Evolutionary conservation across 495 filamentous ascomycete genomes (phyloP), one percentile per base, ranked within the genome.

Genomic region (Delitschia confertaspora): DNA sequence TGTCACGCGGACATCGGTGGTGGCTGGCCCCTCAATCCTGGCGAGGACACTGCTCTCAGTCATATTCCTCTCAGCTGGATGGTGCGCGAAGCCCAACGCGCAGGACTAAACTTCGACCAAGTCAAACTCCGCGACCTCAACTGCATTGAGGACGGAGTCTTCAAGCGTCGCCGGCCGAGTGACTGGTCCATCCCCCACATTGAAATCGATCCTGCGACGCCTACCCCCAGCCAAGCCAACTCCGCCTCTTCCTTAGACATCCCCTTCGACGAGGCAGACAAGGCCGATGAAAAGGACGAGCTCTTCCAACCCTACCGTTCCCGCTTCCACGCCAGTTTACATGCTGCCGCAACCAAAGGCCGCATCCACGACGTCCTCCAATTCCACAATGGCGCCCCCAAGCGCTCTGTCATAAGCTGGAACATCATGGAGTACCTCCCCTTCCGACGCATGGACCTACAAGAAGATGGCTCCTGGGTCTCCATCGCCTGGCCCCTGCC

Each of bases 1-100:
- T 77, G 79, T 24, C 86, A 93, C 54, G 85, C 75, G 55, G 86
- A 93, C 49, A 78, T 93, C 21, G 86, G 86, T 11, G 86, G 87
- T 17, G 86, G 86, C 1, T 93, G 86, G 86, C 76, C 78, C 40
- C 62, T 81, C 3, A 48, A 65, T 0, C 55, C 63, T 0, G 77
- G 69, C 0, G 73, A 79, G 57, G 66, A 70, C 32, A 68, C 66
- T 53, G 62, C 81, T 2, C 69, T 87, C 9, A 83, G 78, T 43
- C 83, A 93, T 55, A 71, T 78, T 6, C 84, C 86, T 2, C 66
- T 91, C 2, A 74, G 83, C 3, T 93, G 85, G 77, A 93, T 93
- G 82, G 76, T 89, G 2, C 71, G 80, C 38, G 85, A 89, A 62
- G 83, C 84, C 3, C 74, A 79, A 40, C 73, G 68, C 16, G 84